These are phyloP conservation scores for Bipolaris sorokiniana DNA, from an alignment of 2,329 filamentous ascomycete species.

Conservation along the genomic window DNA sequence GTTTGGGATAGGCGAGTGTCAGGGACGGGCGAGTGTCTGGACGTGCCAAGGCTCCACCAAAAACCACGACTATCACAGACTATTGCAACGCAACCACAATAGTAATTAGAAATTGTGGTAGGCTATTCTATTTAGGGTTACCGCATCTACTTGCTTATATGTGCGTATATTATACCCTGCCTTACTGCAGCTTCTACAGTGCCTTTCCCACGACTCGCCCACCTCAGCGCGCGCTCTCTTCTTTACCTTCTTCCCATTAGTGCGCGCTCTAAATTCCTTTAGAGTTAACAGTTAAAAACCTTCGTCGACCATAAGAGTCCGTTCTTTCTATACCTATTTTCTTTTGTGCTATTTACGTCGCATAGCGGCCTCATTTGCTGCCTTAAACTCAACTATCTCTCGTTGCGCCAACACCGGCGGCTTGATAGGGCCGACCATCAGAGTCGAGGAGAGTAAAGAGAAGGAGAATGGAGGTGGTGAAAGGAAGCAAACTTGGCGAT, in stretches of 20 bases:
- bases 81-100: not conserved
- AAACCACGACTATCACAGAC: not conserved
- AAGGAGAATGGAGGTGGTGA: conserved; percentile 49
- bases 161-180: conserved; percentile 1
- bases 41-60: conserved; percentile 3
- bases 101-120: not conserved
- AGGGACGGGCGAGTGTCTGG: not conserved
- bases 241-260: conserved; percentile 5
- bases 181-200: conserved; percentile 5
- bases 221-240: conserved; percentile 6
- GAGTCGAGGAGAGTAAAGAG: conserved; percentile 61
- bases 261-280: conserved; percentile 13
- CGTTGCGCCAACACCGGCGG: conserved; percentile 44
- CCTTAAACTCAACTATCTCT: conserved; percentile 1
- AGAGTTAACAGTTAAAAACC: too few relatives aligned
- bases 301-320: too few relatives aligned
- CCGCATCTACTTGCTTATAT: conserved; percentile 2
- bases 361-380: conserved; percentile 1
- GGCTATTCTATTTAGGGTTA: conserved; percentile 3
- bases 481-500: conserved; percentile 54
- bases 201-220: not conserved
- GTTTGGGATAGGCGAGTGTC: not conserved
- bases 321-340: too few relatives aligned
- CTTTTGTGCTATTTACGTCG: too few relatives aligned
- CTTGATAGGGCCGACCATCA: conserved; percentile 67